A percentile compares a stretch with the other conserved stretches of the same genome.
phyloP scores from a whole-genome alignment of 495 filamentous ascomycete genomes.

The Talaromyces wortmannii region DNA sequence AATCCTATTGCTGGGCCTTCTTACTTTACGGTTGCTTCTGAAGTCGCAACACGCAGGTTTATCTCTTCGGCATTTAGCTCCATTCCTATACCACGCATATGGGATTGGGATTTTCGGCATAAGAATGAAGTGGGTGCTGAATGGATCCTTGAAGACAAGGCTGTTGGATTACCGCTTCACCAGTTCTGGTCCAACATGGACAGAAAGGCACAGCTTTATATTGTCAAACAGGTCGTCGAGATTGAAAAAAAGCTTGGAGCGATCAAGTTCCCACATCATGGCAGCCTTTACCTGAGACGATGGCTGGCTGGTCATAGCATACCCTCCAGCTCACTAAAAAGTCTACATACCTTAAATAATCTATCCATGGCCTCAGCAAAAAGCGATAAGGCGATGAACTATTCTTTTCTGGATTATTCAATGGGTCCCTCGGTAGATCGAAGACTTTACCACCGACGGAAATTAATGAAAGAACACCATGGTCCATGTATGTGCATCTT shows the following conservation, averaged over 20 bases:
- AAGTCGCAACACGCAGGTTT: conserved; percentile 34
- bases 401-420: not conserved
- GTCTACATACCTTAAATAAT: no score
- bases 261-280: not conserved
- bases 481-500: not conserved
- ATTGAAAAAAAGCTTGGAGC: not conserved
- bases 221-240: not conserved
- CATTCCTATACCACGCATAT: conserved; percentile 18
- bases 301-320: not conserved
- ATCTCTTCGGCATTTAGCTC: conserved; percentile 12
- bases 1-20: conserved; percentile 21
- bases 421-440: not conserved
- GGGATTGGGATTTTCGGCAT: conserved; percentile 8
- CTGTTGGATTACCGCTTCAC: conserved; percentile 9
- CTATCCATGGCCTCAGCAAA: no score
- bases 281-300: not conserved
- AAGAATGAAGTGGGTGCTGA: conserved; percentile 17
- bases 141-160: conserved; percentile 23
- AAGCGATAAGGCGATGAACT: no score
- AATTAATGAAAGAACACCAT: not conserved
- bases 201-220: not conserved
- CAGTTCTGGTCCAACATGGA: not conserved
- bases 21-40: conserved; percentile 24
- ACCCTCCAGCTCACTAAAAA: not conserved
- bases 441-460: not conserved